phyloP scores from a whole-genome alignment of 495 filamentous ascomycete genomes.

The Pseudomonodictys pantanalensis region DNA sequence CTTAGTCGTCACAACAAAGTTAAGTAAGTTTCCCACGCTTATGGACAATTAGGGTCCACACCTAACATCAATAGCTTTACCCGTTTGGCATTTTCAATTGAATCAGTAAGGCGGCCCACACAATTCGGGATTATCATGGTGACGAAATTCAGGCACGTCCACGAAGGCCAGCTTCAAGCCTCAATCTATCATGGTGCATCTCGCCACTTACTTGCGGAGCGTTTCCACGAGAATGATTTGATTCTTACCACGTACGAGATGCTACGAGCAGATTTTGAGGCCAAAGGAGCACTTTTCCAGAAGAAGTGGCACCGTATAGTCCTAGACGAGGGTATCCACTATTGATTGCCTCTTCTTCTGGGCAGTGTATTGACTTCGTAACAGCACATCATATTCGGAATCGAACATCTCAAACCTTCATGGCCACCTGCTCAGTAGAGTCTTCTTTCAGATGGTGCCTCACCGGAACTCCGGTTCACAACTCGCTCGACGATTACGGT shows the following conservation, averaged over 20 bases:
- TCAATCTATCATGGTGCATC: neutral
- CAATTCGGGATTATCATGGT: neutral
- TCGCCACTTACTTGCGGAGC: neutral
- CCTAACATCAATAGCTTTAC: neutral
- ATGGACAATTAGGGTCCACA: neutral
- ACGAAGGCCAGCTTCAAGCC: neutral
- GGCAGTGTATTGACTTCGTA: neutral
- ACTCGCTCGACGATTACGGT: slow-evolving; percentile 1
- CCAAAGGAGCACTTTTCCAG: neutral
- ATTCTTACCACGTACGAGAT: neutral
- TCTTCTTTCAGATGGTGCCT: slow-evolving; percentile 1
- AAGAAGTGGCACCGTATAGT: neutral
- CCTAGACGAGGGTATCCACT: neutral
- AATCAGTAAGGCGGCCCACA: neutral
- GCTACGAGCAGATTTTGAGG: slow-evolving; percentile 10
- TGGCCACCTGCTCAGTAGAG: neutral
- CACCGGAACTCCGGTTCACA: neutral
- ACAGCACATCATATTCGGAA: slow-evolving; percentile 24
- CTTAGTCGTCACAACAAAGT: neutral
- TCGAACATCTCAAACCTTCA: slow-evolving; percentile 9
- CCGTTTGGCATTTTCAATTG: neutral
- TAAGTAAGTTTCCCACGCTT: neutral
- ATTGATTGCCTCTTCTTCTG: neutral
- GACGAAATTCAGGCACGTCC: neutral
- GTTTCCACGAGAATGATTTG: neutral